A percentile compares a stretch with the other conserved stretches of the same genome.
Conservation (phyloP, 805 yeast species). For the Candida pini region DNA sequence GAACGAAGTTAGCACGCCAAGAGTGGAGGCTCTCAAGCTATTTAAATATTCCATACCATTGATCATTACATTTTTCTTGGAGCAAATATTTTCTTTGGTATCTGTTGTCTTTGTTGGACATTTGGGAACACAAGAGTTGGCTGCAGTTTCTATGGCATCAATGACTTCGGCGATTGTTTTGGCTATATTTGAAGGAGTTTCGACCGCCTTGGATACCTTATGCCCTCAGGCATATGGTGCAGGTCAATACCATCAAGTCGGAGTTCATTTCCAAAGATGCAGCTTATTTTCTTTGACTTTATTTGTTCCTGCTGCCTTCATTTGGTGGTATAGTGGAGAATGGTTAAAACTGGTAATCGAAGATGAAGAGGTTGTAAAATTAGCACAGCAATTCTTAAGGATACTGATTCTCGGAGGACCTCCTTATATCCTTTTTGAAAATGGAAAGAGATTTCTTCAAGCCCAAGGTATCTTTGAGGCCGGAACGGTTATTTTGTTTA, state of each 20-base stretch:
- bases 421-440: constrained; percentile 64
- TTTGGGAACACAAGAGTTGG: constrained; percentile 64
- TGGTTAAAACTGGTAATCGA: constrained; percentile 40
- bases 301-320: constrained; percentile 53
- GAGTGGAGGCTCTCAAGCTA: constrained; percentile 29
- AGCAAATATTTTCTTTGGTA: constrained; percentile 55
- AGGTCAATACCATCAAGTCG: constrained; percentile 56
- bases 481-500: constrained; percentile 57
- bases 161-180: constrained; percentile 76
- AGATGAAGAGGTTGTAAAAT: constrained; percentile 37
- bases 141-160: constrained; percentile 70
- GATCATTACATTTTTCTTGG: constrained; percentile 60
- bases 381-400: constrained; percentile 55
- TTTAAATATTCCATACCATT: constrained; percentile 48
- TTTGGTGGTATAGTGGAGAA: constrained; percentile 58
- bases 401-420: constrained; percentile 65
- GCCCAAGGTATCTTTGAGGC: constrained; percentile 80
- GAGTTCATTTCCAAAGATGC: constrained; percentile 63
- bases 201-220: constrained; percentile 70
- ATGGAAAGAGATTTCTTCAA: constrained; percentile 67
- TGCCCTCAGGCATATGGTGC: constrained; percentile 80
- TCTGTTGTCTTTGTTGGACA: constrained; percentile 77
- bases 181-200: constrained; percentile 70
- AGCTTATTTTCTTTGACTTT: constrained; percentile 51
- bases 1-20: constrained; percentile 19